Evolutionary conservation across 768 basidiomycete genomes (phyloP).

Genomic region (Lyophyllum shimeji): DNA sequence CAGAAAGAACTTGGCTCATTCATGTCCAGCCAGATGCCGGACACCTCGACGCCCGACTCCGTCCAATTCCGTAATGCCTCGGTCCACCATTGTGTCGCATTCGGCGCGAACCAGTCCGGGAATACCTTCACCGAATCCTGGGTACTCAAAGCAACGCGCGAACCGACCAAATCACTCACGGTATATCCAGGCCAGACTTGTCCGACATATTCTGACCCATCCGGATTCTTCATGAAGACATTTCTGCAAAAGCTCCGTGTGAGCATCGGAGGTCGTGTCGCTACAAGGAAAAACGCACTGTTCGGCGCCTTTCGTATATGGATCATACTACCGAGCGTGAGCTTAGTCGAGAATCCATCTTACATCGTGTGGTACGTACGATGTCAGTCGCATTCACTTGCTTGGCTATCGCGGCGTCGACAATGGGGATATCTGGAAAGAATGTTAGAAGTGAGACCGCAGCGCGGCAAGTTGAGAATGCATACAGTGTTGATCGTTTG

Average conservation of each 20-base stretch:
- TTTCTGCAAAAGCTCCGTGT: conserved; percentile 35
- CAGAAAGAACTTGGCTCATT: conserved; percentile 70
- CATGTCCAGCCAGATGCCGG: conserved; percentile 72
- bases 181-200: conserved; percentile 80
- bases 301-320: conserved; percentile 62
- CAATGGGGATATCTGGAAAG: conserved; percentile 63
- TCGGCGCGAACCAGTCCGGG: conserved; percentile 60
- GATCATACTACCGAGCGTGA: conserved; percentile 50
- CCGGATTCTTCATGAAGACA: conserved; percentile 73
- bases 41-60: conserved; percentile 50
- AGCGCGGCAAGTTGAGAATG: not conserved
- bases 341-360: not conserved
- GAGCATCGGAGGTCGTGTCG: not conserved
- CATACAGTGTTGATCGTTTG: conserved; percentile 50
- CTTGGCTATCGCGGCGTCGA: conserved; percentile 62
- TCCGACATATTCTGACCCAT: conserved; percentile 70
- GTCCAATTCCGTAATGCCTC: conserved; percentile 60
- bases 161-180: conserved; percentile 29
- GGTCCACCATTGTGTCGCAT: conserved; percentile 58
- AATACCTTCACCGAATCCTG: conserved; percentile 39
- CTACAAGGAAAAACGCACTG: conserved; percentile 31
- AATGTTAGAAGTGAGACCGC: not conserved
- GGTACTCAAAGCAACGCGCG: not conserved
- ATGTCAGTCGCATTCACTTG: conserved; percentile 60
- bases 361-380: conserved; percentile 34